phyloP scores from a whole-genome alignment of 1,139 yeast species.

The Zygosaccharomyces pseudobailii region DNA sequence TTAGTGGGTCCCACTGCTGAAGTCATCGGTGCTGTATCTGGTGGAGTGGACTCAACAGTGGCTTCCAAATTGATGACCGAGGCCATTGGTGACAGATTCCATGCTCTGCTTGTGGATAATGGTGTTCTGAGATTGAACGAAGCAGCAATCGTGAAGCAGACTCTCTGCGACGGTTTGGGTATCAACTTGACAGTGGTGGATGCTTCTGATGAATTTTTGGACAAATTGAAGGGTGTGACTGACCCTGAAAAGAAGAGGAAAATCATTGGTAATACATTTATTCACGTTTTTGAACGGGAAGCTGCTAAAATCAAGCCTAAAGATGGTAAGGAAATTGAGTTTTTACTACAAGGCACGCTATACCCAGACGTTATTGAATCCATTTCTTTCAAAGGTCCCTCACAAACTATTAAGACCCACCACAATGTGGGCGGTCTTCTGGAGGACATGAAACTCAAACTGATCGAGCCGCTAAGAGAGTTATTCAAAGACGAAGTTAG shows the following conservation, averaged over 20 bases:
- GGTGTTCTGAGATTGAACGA: slow-evolving; percentile 97
- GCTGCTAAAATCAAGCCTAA: slow-evolving; percentile 89
- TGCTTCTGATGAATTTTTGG: slow-evolving; percentile 85
- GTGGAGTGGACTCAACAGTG: slow-evolving; percentile 99
- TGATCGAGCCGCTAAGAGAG: slow-evolving; percentile 97
- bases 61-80: slow-evolving; percentile 98
- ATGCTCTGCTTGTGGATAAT: slow-evolving; percentile 95
- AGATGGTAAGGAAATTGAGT: slow-evolving; percentile 87
- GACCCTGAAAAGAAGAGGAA: slow-evolving; percentile 99
- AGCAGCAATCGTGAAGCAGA: slow-evolving; percentile 80
- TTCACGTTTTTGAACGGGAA: slow-evolving; percentile 94
- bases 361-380: slow-evolving; percentile 99
- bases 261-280: slow-evolving; percentile 96
- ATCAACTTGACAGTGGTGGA: slow-evolving; percentile 92
- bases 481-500: slow-evolving; percentile 98
- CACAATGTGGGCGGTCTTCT: slow-evolving; percentile 98
- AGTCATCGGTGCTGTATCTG: slow-evolving; percentile 99
- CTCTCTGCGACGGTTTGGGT: slow-evolving; percentile 87
- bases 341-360: slow-evolving; percentile 91
- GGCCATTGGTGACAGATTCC: slow-evolving; percentile 98
- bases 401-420: slow-evolving; percentile 98
- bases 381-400: slow-evolving; percentile 98
- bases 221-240: slow-evolving; percentile 84
- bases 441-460: slow-evolving; percentile 96
- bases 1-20: slow-evolving; percentile 97